Conservation (phyloP, 768 basidiomycete genomes). For the Rhodotorula graminis region DNA sequence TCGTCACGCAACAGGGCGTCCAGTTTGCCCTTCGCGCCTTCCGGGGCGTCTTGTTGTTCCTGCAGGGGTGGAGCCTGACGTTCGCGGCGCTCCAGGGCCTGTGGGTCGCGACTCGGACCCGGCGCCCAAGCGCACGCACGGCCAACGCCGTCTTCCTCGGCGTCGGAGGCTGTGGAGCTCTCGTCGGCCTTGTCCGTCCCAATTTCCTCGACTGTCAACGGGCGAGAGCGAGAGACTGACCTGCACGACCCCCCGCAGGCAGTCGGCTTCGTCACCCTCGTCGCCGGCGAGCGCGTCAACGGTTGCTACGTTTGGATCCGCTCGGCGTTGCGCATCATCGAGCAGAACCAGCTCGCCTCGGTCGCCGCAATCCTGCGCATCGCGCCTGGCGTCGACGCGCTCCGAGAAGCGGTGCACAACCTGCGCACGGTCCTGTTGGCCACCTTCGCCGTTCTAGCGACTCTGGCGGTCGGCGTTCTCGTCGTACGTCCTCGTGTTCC, state of each 20-base stretch:
- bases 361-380: neutral
- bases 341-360: neutral
- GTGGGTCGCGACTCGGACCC: neutral
- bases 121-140: neutral
- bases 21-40: neutral
- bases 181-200: neutral
- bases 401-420: neutral
- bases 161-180: neutral
- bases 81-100: neutral
- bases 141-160: neutral
- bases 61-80: neutral
- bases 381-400: neutral
- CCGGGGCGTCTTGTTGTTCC: neutral
- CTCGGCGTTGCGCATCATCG: neutral
- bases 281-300: neutral
- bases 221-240: neutral
- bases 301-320: neutral
- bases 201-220: rapidly evolving
- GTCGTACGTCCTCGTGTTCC: neutral
- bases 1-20: neutral
- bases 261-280: neutral
- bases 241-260: neutral
- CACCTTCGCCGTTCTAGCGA: neutral
- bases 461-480: neutral
- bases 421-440: neutral